Base-by-base conservation (phyloP, 352 stramenopile genomes). In the Phytophthora europaea region DNA sequence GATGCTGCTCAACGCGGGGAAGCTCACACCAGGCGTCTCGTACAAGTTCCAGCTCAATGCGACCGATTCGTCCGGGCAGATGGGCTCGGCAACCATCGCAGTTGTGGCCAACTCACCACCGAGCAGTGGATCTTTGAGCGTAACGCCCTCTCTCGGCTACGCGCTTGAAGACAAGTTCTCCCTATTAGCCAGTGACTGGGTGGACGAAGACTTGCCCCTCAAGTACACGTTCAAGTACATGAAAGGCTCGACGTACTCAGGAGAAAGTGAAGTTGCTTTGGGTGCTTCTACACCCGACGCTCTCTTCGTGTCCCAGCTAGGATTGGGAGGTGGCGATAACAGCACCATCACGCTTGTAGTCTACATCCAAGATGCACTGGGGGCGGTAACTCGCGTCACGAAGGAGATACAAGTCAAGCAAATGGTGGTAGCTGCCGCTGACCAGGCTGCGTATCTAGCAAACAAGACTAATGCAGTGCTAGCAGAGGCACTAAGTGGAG, bases 221-320 rank as follows among this genome's bases (percentile, higher is more conserved):
- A 81, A 81, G 47, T 94, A 90, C 71, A 86, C 81, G n/a, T 94
- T 89, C 71, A 87, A 82, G 62, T 94, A 94, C 62, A 94, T 94
- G 47, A 85, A 86, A 23, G 87, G 83, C 2, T 63, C 76, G 0
- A 73, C 83, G 0, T 89, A 79, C 51, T 88, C 78, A 0, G 78
- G 78, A 31, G 83, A 79, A 12, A 71, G 58, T 1, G 84, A 94
- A 38, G 61, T 91, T 40, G 83, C 87, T 3, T 65, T 94, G 47
- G 79, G 83, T 20, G 83, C 85, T 0, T 81, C 82, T 2, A 87
- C 82, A 1, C 70, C 89, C 0, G 83, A 91, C 34, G 72, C 87
- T 2, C 64, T 87, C 10, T 90, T 91, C 16, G 68, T 61, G 12
- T 86, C 87, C 2, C 79, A 85, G 9, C 81, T 92, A 33, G 79